phyloP scores from a whole-genome alignment of 495 filamentous ascomycete genomes.

The Poronia punctata region DNA sequence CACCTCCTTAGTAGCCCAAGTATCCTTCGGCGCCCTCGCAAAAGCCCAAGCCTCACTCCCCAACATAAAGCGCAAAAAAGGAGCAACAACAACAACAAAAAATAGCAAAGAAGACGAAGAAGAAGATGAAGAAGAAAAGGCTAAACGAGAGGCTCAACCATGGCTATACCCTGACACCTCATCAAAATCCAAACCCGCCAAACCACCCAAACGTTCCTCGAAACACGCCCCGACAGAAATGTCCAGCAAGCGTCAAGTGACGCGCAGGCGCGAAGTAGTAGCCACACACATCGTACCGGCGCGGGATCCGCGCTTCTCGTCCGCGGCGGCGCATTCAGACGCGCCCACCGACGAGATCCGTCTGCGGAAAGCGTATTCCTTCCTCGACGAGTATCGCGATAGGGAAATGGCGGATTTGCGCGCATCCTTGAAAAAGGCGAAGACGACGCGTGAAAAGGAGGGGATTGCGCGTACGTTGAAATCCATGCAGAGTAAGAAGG shows the following conservation, averaged over 20 bases:
- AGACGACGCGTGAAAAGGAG: slow-evolving; percentile 54
- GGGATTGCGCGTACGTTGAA: slow-evolving; percentile 58
- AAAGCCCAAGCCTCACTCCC: slow-evolving; percentile 69
- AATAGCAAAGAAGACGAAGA: slow-evolving; percentile 13
- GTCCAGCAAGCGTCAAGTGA: slow-evolving; percentile 74
- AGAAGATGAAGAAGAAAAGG: slow-evolving; percentile 8
- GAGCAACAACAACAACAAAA: slow-evolving; percentile 26
- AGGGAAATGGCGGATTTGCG: slow-evolving; percentile 70
- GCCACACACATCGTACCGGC: slow-evolving; percentile 42
- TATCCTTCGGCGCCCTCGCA: slow-evolving; percentile 84
- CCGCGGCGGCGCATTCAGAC: slow-evolving; percentile 22
- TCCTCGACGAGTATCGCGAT: slow-evolving; percentile 77
- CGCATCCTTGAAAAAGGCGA: slow-evolving; percentile 55
- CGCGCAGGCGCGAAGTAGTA: slow-evolving; percentile 68
- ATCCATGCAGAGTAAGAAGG: slow-evolving; percentile 62
- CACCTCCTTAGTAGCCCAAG: slow-evolving; percentile 35
- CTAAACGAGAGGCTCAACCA: too few species aligned
- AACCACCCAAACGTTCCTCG: slow-evolving; percentile 40
- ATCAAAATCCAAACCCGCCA: slow-evolving; percentile 21
- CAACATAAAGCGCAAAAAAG: slow-evolving; percentile 16
- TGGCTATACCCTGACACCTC: too few species aligned
- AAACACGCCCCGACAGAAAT: slow-evolving; percentile 85
- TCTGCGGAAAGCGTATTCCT: slow-evolving; percentile 65
- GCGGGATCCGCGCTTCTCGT: slow-evolving; percentile 87
- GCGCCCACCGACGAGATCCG: slow-evolving; percentile 50